Percentiles rank a stretch among this genome's conserved stretches.
Evolutionary conservation across 2,329 filamentous ascomycete species (phyloP).

Genomic region (Aureobasidium sp.): DNA sequence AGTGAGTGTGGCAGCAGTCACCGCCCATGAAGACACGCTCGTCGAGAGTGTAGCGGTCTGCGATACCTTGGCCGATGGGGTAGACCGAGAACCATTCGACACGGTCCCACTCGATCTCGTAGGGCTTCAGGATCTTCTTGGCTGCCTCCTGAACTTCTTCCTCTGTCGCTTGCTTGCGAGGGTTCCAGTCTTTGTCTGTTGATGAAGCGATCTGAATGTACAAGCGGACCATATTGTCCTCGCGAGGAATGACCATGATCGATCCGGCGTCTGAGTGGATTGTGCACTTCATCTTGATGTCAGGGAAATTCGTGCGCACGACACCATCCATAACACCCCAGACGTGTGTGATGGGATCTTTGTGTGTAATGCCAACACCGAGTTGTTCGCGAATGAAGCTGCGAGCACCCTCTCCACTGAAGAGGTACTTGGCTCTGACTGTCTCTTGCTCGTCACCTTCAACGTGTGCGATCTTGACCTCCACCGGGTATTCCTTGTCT

Average conservation of each 20-base stretch:
- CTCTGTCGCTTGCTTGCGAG: slow-evolving; percentile 49
- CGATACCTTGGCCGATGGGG: slow-evolving; percentile 56
- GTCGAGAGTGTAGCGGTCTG: slow-evolving; percentile 55
- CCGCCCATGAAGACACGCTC: slow-evolving; percentile 59
- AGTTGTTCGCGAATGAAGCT: slow-evolving; percentile 55
- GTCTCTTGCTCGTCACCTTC: slow-evolving; percentile 64
- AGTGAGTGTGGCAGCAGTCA: slow-evolving; percentile 55
- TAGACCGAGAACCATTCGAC: slow-evolving; percentile 60
- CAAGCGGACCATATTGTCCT: slow-evolving; percentile 46
- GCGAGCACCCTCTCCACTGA: slow-evolving; percentile 53
- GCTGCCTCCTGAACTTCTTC: slow-evolving; percentile 51
- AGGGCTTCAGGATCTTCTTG: slow-evolving; percentile 51
- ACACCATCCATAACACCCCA: slow-evolving; percentile 62
- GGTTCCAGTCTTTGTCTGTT: slow-evolving; percentile 52
- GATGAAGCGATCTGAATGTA: slow-evolving; percentile 55
- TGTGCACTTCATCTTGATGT: slow-evolving; percentile 61
- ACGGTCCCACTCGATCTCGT: slow-evolving; percentile 53
- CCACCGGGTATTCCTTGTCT: slow-evolving; percentile 65
- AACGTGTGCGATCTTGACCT: slow-evolving; percentile 67
- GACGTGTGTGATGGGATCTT: slow-evolving; percentile 54
- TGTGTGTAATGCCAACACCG: slow-evolving; percentile 55
- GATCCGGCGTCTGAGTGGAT: slow-evolving; percentile 55
- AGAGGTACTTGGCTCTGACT: slow-evolving; percentile 52
- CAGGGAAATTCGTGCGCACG: slow-evolving; percentile 53
- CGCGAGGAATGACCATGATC: slow-evolving; percentile 53